These are phyloP conservation scores for Salix arbutifolia DNA, from an alignment of 345 rosid genomes.

Conservation along the genomic window DNA sequence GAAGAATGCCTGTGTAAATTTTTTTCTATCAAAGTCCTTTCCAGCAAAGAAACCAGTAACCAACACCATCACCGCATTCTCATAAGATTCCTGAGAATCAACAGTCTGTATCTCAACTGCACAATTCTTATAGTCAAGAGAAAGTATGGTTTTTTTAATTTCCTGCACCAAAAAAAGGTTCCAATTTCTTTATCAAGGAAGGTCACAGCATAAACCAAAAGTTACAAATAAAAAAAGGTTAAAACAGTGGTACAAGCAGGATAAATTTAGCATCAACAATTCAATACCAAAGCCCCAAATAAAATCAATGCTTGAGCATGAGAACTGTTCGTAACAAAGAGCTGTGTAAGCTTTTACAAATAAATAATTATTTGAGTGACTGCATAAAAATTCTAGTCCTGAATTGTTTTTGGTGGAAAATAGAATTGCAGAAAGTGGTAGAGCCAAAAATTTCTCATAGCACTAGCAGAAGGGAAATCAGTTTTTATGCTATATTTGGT, in stretches of 20 bases:
- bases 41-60: slow-evolving; percentile 62
- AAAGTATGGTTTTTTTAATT: slow-evolving; percentile 58
- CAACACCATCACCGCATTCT: slow-evolving; percentile 50
- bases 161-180: slow-evolving; percentile 36
- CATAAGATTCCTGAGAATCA: slow-evolving; percentile 56
- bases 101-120: slow-evolving; percentile 46
- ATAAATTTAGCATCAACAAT: background rate
- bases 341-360: no score
- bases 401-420: background rate
- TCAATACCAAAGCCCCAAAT: background rate
- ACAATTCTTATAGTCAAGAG: slow-evolving; percentile 44
- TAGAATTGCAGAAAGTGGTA: background rate
- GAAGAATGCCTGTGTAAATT: slow-evolving; percentile 60
- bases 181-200: background rate
- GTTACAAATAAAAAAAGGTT: background rate
- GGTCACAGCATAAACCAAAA: background rate
- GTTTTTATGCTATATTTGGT: background rate
- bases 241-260: background rate
- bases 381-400: background rate
- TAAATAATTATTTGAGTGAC: background rate
- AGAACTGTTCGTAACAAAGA: no score
- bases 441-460: background rate
- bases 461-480: background rate
- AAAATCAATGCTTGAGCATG: no score
- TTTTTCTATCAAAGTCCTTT: slow-evolving; percentile 35